A percentile compares a stretch with the other conserved stretches of the same genome.
These are phyloP conservation scores for Theobroma grandiflorum DNA, from an alignment of 441 rosid species.

Conservation along the genomic window DNA sequence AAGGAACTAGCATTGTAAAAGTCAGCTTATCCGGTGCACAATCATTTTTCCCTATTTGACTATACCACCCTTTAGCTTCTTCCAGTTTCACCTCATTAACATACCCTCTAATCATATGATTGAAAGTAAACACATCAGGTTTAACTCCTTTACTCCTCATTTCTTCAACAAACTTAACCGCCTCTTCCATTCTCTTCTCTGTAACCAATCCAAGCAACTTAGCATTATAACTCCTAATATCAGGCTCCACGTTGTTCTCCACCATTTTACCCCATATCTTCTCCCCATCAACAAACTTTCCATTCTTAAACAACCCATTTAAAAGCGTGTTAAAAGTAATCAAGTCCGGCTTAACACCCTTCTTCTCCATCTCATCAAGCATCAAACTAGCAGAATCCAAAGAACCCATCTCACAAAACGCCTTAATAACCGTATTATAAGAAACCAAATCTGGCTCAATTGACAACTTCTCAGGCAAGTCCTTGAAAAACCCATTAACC, in stretches of 20 bases:
- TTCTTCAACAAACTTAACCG: slow-evolving; percentile 46
- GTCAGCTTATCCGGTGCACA: slow-evolving; percentile 40
- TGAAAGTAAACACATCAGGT: slow-evolving; percentile 52
- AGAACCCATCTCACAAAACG: slow-evolving; percentile 58
- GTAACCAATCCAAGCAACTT: slow-evolving; percentile 57
- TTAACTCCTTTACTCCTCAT: slow-evolving; percentile 47
- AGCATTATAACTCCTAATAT: slow-evolving; percentile 64
- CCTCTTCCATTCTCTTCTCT: slow-evolving; percentile 52
- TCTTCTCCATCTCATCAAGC: slow-evolving; percentile 58
- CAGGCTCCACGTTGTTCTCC: slow-evolving; percentile 49
- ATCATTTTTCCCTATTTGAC: slow-evolving; percentile 45
- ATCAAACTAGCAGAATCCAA: slow-evolving; percentile 48
- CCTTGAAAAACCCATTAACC: slow-evolving; percentile 50
- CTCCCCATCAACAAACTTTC: slow-evolving; percentile 57
- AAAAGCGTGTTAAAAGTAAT: slow-evolving; percentile 62
- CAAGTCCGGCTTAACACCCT: slow-evolving; percentile 54
- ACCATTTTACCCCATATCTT: slow-evolving; percentile 61
- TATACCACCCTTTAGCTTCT: slow-evolving; percentile 61
- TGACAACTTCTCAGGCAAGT: slow-evolving; percentile 53
- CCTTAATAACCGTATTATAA: slow-evolving; percentile 66
- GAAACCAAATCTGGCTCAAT: slow-evolving; percentile 56
- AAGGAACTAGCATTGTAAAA: slow-evolving; percentile 48
- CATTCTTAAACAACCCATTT: slow-evolving; percentile 46
- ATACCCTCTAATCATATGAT: slow-evolving; percentile 57
- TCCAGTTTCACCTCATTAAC: slow-evolving; percentile 48